Evolutionary conservation across 768 basidiomycete species (phyloP).

Genomic region (Auricularia auricula-judae): DNA sequence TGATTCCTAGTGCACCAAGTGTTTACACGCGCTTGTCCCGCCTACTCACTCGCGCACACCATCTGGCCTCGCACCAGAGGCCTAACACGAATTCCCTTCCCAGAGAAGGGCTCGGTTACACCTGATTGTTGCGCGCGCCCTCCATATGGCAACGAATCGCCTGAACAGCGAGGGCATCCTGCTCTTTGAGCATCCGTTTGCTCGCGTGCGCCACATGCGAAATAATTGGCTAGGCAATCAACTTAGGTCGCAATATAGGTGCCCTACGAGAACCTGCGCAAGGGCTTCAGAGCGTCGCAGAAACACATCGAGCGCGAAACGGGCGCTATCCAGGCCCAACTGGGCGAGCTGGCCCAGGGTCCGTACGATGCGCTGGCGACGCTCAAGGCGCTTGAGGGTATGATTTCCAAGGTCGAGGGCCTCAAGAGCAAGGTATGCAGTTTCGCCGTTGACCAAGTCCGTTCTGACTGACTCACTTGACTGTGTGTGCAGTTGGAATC

Average conservation of each 20-base stretch:
- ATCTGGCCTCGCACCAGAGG: no score
- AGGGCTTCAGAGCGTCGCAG: slow-evolving; percentile 75
- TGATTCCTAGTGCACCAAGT: no score
- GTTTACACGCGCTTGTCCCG: no score
- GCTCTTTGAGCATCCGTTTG: slow-evolving; percentile 79
- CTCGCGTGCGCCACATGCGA: slow-evolving; percentile 35
- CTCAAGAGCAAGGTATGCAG: slow-evolving; percentile 77
- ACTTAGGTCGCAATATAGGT: slow-evolving; percentile 37
- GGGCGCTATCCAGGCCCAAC: slow-evolving; percentile 40
- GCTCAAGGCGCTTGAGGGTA: slow-evolving; percentile 52
- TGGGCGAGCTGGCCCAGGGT: slow-evolving; percentile 49
- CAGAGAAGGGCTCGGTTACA: no score
- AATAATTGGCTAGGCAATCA: slow-evolving; percentile 2
- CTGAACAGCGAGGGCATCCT: slow-evolving; percentile 62
- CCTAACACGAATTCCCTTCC: no score
- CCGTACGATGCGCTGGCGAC: slow-evolving; percentile 39
- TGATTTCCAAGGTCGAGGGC: slow-evolving; percentile 65
- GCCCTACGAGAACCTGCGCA: slow-evolving; percentile 82
- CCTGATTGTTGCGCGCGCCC: no score
- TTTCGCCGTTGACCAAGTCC: no score
- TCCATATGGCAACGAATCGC: not conserved
- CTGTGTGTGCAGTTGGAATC: slow-evolving; percentile 31
- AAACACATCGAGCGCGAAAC: slow-evolving; percentile 75
- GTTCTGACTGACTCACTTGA: not conserved
- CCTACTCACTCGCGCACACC: no score